Percentiles rank a stretch among this genome's conserved stretches.
These are phyloP conservation scores for Starmerella powellii DNA, from an alignment of 805 yeast species.

Conservation along the genomic window DNA sequence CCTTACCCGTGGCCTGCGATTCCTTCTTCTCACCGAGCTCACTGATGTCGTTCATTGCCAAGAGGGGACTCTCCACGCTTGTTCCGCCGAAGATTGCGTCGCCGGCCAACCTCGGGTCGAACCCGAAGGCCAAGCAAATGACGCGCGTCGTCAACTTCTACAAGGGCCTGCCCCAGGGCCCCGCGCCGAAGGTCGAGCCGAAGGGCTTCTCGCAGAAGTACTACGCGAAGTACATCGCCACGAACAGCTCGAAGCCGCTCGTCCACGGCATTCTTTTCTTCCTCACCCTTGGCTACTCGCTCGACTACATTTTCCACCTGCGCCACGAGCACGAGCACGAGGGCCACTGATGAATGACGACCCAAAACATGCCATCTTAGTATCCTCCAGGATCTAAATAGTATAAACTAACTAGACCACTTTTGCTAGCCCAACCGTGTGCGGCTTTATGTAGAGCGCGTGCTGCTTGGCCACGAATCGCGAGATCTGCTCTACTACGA, in stretches of 20 bases:
- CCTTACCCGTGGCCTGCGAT: neutral
- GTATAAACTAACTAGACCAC: too few species aligned
- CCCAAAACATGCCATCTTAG: too few species aligned
- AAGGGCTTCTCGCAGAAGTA: conserved; percentile 37
- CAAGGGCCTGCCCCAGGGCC: conserved; percentile 90
- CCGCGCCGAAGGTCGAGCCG: conserved; percentile 65
- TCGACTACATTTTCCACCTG: conserved; percentile 86
- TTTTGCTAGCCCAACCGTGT: too few species aligned
- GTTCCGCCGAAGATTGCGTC: conserved; percentile 99
- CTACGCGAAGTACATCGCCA: conserved; percentile 56
- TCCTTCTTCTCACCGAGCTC: neutral
- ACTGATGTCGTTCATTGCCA: conserved; percentile 68
- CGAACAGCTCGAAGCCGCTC: conserved; percentile 27
- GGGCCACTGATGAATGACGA: conserved; percentile 2
- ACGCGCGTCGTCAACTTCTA: conserved; percentile 89
- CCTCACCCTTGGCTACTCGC: conserved; percentile 68
- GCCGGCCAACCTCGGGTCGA: conserved; percentile 83
- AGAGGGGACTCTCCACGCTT: conserved; percentile 88
- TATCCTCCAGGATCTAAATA: too few species aligned
- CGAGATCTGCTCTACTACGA: too few species aligned
- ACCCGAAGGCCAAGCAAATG: conserved; percentile 95
- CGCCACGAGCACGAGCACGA: conserved; percentile 25
- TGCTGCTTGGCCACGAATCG: too few species aligned
- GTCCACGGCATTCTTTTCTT: conserved; percentile 61
- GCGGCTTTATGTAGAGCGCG: too few species aligned